Conservation (phyloP, 306 rosid genomes). For the Clitoria ternatea region DNA sequence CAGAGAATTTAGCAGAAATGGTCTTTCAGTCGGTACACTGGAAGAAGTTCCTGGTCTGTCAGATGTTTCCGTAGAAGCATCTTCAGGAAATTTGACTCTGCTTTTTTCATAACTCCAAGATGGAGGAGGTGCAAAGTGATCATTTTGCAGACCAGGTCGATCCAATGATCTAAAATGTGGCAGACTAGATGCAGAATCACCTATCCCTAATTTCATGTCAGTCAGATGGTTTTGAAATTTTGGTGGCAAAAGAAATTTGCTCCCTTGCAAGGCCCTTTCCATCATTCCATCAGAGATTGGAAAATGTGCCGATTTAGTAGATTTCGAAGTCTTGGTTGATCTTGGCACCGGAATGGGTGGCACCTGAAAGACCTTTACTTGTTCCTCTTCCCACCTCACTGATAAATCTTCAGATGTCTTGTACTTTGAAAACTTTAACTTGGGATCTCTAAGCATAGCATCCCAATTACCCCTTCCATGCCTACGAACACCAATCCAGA, state of each 20-base stretch:
- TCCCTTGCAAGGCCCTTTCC: conserved; percentile 93
- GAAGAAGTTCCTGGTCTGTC: conserved; percentile 79
- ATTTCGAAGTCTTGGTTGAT: conserved; percentile 52
- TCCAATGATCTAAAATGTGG: conserved; percentile 60
- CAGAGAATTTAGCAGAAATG: conserved; percentile 67
- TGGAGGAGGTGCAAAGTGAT: conserved; percentile 56
- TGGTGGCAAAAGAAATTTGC: conserved; percentile 71
- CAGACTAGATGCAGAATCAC: conserved; percentile 55
- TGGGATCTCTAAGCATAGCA: conserved; percentile 80
- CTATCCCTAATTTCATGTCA: conserved; percentile 89
- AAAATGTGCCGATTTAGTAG: conserved; percentile 59
- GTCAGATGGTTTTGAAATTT: conserved; percentile 88
- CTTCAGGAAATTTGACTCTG: conserved; percentile 53
- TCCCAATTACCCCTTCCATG: conserved; percentile 98
- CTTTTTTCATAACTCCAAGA: conserved; percentile 58
- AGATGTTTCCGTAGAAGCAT: conserved; percentile 62
- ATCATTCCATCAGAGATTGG: conserved; percentile 97
- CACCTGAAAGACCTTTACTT: conserved; percentile 75
- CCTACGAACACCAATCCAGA: conserved; percentile 98
- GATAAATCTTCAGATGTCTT: conserved; percentile 75
- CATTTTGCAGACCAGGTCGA: conserved; percentile 51
- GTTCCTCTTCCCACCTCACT: conserved; percentile 95
- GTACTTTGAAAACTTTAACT: conserved; percentile 73
- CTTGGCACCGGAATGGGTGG: conserved; percentile 54
- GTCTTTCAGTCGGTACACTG: conserved; percentile 52